Evolutionary conservation across 2,329 filamentous ascomycete genomes (phyloP).

Genomic region (Nigrograna mackinnonii): DNA sequence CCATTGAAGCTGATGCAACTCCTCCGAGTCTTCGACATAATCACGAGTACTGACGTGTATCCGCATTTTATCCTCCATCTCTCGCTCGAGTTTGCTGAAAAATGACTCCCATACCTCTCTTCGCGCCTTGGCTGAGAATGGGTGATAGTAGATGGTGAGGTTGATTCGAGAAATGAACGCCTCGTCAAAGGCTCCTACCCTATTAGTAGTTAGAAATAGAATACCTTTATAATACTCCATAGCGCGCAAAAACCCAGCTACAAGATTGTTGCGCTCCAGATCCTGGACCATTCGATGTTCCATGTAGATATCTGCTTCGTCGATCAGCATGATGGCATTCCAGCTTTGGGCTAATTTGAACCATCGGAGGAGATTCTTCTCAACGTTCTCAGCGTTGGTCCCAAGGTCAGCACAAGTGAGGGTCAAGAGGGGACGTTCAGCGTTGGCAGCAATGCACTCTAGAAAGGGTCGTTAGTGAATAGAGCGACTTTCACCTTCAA

Average conservation of each 20-base stretch:
- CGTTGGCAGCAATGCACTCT: constrained; percentile 19
- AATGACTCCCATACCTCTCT: constrained; percentile 26
- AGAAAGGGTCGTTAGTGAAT: no score
- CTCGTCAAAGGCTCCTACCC: constrained; percentile 71
- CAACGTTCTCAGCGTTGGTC: constrained; percentile 13
- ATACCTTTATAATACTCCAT: constrained; percentile 46
- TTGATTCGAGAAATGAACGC: constrained; percentile 87
- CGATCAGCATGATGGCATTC: constrained; percentile 34
- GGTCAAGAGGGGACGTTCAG: constrained; percentile 13
- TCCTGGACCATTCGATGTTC: constrained; percentile 32
- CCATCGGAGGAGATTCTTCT: constrained; percentile 11
- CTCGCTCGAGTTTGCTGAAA: constrained; percentile 19
- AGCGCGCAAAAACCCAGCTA: constrained; percentile 40
- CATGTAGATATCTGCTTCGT: constrained; percentile 44
- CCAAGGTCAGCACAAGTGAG: constrained; percentile 21
- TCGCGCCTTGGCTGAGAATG: constrained; percentile 16
- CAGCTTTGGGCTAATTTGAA: constrained; percentile 18
- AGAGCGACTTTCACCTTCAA: no score
- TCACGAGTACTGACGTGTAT: constrained; percentile 8
- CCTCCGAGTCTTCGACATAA: constrained; percentile 11
- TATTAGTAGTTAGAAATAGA: constrained; percentile 40
- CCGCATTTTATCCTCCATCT: constrained; percentile 9
- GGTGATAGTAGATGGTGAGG: constrained; percentile 71
- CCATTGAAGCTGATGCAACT: constrained; percentile 20
- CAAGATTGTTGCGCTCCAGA: constrained; percentile 34